Evolutionary conservation across 2,329 filamentous ascomycete species (phyloP).

Genomic region (Stylonectria norvegica): DNA sequence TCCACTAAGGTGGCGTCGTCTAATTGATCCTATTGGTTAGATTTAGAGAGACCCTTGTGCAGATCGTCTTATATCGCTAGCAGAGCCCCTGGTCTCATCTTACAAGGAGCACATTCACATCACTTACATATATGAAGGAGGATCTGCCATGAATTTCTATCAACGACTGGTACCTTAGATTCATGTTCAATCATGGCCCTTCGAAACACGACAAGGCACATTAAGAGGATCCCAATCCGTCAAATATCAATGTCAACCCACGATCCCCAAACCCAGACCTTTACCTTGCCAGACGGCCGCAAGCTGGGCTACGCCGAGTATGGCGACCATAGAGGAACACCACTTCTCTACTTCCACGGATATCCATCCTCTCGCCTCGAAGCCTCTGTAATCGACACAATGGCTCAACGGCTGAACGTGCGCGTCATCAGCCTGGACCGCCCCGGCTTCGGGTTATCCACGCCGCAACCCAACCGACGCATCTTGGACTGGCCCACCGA

Average conservation of each 20-base stretch:
- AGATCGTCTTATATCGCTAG: background rate
- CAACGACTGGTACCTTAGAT: too few species aligned
- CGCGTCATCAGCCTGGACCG: slow-evolving; percentile 39
- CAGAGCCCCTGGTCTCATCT: background rate
- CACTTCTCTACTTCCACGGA: slow-evolving; percentile 42
- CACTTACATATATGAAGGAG: background rate
- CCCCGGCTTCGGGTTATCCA: slow-evolving; percentile 41
- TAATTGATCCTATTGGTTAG: background rate
- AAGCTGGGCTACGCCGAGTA: slow-evolving; percentile 40
- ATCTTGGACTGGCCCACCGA: slow-evolving; percentile 35
- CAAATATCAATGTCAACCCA: slow-evolving; percentile 5
- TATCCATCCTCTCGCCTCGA: slow-evolving; percentile 41
- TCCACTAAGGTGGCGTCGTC: background rate
- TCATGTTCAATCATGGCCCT: background rate
- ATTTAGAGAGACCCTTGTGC: background rate
- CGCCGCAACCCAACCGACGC: slow-evolving; percentile 30
- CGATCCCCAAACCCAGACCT: slow-evolving; percentile 18
- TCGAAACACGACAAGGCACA: background rate
- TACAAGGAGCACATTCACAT: background rate
- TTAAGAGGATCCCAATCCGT: background rate
- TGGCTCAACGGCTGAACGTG: slow-evolving; percentile 25
- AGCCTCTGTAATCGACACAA: slow-evolving; percentile 23
- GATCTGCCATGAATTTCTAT: background rate
- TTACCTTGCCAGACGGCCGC: slow-evolving; percentile 39
- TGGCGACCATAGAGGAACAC: slow-evolving; percentile 29